Evolutionary conservation across 805 yeast species (phyloP), one percentile per base, ranked within the genome.

Genomic region (Cyberlindnera maclurae): DNA sequence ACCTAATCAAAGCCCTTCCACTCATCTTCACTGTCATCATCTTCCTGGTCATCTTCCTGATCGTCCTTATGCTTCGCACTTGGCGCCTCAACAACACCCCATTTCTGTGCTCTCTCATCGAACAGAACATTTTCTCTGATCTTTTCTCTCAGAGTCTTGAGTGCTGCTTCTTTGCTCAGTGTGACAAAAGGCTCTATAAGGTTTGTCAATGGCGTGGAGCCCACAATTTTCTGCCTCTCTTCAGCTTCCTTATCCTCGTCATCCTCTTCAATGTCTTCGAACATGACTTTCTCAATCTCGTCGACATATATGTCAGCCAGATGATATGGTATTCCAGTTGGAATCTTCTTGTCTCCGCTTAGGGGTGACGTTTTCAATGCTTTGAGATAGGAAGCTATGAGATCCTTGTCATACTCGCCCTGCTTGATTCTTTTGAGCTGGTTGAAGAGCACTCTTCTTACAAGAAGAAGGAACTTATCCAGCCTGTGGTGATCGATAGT

Each of bases 241-340:
- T 62, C 67, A 10, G 66, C 67, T 22, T 39, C 47, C 12, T 58
- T 68, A 15, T 56, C 62, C 9, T 65, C 68, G 2, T 67, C 71
- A 5, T 67, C 75, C 8, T 64, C 71, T 17, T 70, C 74, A 31
- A 65, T 64, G 24, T 67, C 71, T 29, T 69, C 67, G 45, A 75
- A 75, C 39, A 81, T 56, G 3, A 80, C 73, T 45, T 71, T 71
- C 53, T 83, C 95, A 43, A 90, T 62, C 62, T 90, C 98, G 50
- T 88, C 97, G 29, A 84, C 59, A 56, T 76, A 78, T 6, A 93
- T 77, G 62, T 93, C 97, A 43, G 84, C 70, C 30, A 90, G 60
- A 64, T 90, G 98, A 57, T 83, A 76, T 13, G 95, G 80, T 37
- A 93, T 70, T 17, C 93, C 93, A 47, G 73, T 74, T 32, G 94